Evolutionary conservation across 2,329 filamentous ascomycete species (phyloP).

Genomic region (Aureobasidium uvarum): DNA sequence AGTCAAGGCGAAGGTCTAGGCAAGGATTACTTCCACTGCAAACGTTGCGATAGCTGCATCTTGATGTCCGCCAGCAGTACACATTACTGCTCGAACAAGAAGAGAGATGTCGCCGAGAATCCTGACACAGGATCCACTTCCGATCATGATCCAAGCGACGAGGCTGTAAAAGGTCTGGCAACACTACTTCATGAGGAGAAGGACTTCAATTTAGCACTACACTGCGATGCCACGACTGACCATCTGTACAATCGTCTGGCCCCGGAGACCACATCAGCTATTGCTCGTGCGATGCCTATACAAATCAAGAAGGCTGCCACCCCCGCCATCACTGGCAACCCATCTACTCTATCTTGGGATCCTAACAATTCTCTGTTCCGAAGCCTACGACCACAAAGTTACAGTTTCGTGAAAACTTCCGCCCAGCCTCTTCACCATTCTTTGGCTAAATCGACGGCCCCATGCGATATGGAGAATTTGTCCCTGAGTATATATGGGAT

Average conservation of each 20-base stretch:
- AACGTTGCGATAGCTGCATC: constrained; percentile 94
- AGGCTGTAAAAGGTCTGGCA: no score
- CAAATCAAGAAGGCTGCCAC: no score
- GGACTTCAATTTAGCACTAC: no score
- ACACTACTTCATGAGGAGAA: no score
- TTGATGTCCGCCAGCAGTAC: constrained; percentile 79
- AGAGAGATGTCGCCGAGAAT: no score
- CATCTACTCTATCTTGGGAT: neutral
- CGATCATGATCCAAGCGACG: no score
- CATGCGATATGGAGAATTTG: neutral
- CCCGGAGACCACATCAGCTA: no score
- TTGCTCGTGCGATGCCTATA: no score
- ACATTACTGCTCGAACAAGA: constrained; percentile 87
- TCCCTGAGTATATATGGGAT: neutral
- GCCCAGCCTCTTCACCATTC: neutral
- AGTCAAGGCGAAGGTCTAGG: constrained; percentile 85
- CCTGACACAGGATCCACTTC: no score
- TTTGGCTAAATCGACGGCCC: neutral
- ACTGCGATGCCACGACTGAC: no score
- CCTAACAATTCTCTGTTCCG: neutral
- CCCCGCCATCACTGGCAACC: no score
- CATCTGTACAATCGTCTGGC: no score
- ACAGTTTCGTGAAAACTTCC: neutral
- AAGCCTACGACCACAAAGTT: neutral
- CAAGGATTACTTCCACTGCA: constrained; percentile 98